A percentile compares a stretch with the other conserved stretches of the same genome.
Evolutionary conservation across 805 yeast species (phyloP).

Genomic region (Lipomyces spencermartinsiae): DNA sequence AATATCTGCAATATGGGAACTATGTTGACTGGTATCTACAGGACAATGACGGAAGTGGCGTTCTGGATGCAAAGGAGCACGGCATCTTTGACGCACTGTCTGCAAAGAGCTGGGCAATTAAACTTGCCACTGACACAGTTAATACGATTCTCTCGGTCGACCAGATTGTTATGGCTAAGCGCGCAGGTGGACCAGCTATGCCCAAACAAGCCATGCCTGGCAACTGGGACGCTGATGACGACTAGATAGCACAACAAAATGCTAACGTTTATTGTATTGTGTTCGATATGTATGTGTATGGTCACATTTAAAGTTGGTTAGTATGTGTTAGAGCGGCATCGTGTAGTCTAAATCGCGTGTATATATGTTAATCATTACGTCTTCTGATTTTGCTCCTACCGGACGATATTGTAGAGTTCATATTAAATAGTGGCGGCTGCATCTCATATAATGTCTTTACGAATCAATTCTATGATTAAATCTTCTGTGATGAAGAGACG

Average conservation of each 20-base stretch:
- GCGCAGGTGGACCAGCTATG: conserved; percentile 97
- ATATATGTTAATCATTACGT: neutral
- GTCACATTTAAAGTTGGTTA: neutral
- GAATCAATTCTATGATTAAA: too few relatives aligned
- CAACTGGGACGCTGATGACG: conserved; percentile 93
- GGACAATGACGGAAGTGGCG: conserved; percentile 57
- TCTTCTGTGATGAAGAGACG: too few relatives aligned
- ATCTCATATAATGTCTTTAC: too few relatives aligned
- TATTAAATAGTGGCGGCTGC: too few relatives aligned
- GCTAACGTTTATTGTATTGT: neutral
- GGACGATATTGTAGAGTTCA: too few relatives aligned
- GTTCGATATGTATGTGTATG: neutral
- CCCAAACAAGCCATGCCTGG: conserved; percentile 88
- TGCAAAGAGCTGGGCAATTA: conserved; percentile 84
- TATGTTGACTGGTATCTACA: conserved; percentile 8
- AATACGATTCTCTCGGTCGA: conserved; percentile 88
- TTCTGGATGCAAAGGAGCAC: conserved; percentile 69
- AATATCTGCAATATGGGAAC: conserved; percentile 40
- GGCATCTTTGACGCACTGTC: conserved; percentile 81
- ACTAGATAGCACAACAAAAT: conserved; percentile 8
- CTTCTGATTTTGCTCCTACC: neutral
- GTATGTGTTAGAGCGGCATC: neutral
- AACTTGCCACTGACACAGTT: conserved; percentile 95
- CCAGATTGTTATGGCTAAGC: conserved; percentile 97
- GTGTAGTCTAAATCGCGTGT: neutral